A percentile compares a stretch with the other conserved stretches of the same genome.
These are phyloP conservation scores for Kodamaea hsintzibuensis DNA, from an alignment of 805 yeast genomes.

Conservation along the genomic window DNA sequence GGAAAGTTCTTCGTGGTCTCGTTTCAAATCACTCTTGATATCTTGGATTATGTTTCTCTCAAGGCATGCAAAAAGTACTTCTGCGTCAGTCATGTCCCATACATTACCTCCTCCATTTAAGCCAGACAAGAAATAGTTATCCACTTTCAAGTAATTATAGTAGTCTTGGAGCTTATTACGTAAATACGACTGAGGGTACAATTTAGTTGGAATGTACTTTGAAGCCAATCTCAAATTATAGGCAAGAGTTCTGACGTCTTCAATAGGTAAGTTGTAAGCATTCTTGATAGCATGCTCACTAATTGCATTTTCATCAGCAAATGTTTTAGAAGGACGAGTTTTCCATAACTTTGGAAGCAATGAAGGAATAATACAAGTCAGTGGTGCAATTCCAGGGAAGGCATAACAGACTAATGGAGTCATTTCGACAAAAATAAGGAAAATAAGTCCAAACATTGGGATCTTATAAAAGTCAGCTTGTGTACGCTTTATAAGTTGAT, in stretches of 20 bases:
- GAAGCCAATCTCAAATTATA: constrained; percentile 39
- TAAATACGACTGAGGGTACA: constrained; percentile 40
- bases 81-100: constrained; percentile 48
- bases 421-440: constrained; percentile 51
- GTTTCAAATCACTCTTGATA: constrained; percentile 22
- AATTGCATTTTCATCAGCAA: constrained; percentile 12
- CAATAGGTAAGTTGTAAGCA: constrained; percentile 47
- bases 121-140: constrained; percentile 49
- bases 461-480: constrained; percentile 50
- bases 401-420: constrained; percentile 54
- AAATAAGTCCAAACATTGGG: constrained; percentile 51
- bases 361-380: constrained; percentile 56
- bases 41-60: constrained; percentile 54
- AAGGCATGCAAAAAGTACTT: constrained; percentile 53
- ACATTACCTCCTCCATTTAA: constrained; percentile 40
- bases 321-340: constrained; percentile 14
- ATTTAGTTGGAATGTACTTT: constrained; percentile 38
- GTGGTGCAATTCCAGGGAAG: constrained; percentile 57
- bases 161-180: constrained; percentile 37
- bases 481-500: constrained; percentile 52
- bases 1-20: constrained; percentile 14
- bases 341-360: constrained; percentile 40
- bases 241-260: constrained; percentile 38
- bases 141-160: constrained; percentile 49
- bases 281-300: constrained; percentile 39